Percentiles rank a stretch among this genome's conserved stretches.
Conservation (phyloP, 2,329 filamentous ascomycete species). For the Aspergillus pseudotamarii region DNA sequence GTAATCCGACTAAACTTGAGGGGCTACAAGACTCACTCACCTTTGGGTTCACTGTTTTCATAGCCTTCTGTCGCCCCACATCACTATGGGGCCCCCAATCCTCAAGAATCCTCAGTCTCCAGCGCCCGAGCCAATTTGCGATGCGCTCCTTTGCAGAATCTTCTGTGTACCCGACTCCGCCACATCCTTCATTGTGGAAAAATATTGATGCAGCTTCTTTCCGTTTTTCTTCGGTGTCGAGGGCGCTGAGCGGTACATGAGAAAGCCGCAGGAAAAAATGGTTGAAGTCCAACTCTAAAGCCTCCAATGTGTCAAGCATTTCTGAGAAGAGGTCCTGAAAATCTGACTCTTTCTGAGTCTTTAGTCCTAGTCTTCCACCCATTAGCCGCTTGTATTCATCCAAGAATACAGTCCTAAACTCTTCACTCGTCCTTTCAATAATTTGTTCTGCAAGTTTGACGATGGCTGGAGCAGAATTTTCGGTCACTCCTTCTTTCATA, state of each 20-base stretch:
- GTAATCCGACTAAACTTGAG: background rate
- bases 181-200: constrained; percentile 75
- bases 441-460: constrained; percentile 79
- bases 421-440: constrained; percentile 78
- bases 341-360: constrained; percentile 68
- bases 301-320: constrained; percentile 77
- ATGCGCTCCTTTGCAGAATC: constrained; percentile 68
- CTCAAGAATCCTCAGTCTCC: constrained; percentile 70
- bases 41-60: constrained; percentile 89
- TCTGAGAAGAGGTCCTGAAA: constrained; percentile 83
- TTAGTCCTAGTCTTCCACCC: constrained; percentile 76
- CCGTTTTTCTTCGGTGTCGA: constrained; percentile 67
- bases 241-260: constrained; percentile 60
- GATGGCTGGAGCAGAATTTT: constrained; percentile 70
- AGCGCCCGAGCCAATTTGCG: constrained; percentile 78
- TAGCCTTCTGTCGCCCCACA: constrained; percentile 65
- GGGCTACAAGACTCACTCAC: constrained; percentile 33
- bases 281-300: constrained; percentile 86
- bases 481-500: constrained; percentile 69
- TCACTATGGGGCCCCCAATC: constrained; percentile 73
- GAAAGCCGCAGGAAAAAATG: constrained; percentile 87
- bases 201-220: constrained; percentile 70
- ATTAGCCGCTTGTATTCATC: constrained; percentile 88
- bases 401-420: constrained; percentile 85
- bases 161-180: constrained; percentile 61